Evolutionary conservation across 2,329 filamentous ascomycete genomes (phyloP), one percentile per base, ranked within the genome.

Genomic region (Fusarium buharicum): DNA sequence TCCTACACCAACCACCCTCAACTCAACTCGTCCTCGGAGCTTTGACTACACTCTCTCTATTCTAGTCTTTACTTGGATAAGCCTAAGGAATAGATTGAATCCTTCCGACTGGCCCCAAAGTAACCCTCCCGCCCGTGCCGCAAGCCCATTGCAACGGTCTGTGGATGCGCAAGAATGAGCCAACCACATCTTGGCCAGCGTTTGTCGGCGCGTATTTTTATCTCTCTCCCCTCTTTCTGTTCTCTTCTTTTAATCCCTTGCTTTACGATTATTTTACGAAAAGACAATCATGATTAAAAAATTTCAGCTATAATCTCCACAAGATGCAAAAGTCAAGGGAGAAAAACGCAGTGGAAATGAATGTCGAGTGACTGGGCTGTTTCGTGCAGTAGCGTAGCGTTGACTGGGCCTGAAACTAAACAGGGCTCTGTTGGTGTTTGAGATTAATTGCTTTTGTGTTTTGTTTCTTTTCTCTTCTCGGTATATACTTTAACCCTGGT

Each of bases 171-270:
- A 20, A 44, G 40, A 55, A 28, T 20, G 48, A 50, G 20, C 62
- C 62, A 60, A 59, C 50, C 50, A 60, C 11, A 33, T 31, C 45
- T 41, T 16, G 18, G 34, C 27, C 40, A 31, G 62, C 62, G 62
- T 54, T 58, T 66, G 59, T 53, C 31, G 52, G 62, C 62, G 62
- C 46, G 59, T 66, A 63, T 55, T 48, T 63, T 14, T 22, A 18
- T 54, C 33, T 31, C 33, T 31, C 31, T 36, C 20, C 47, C n/a
- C n/a, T n/a, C n/a, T n/a, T n/a, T n/a, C n/a, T n/a, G n/a, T n/a
- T n/a, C n/a, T n/a, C n/a, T n/a, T 39, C 16, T 31, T 27, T 22
- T 22, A 11, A n/a, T 34, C n/a, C 31, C 31, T 36, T 37, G 33
- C 33, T 27, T 45, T 24, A 20, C 20, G 8, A 12, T 36, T 8